Evolutionary conservation across 805 yeast species (phyloP), one percentile per base, ranked within the genome.

Genomic region (Saturnispora sanitii): DNA sequence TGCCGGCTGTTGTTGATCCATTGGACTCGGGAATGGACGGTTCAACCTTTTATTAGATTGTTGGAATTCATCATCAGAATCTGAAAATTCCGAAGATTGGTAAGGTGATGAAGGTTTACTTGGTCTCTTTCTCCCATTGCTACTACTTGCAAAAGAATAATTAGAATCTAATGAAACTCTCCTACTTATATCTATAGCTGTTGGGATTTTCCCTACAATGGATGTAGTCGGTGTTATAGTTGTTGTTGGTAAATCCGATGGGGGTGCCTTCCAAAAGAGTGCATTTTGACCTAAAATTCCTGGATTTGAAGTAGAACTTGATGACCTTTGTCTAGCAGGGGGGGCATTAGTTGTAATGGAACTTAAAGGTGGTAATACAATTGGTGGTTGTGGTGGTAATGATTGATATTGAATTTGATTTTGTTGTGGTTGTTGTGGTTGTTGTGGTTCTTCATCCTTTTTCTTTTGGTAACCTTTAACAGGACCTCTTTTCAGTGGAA

Each of bases 401-500:
- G 22, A 11, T 5, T 35, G 37, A 18, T 8, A 7, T 16, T 29
- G 32, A 13, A 11, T 15, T 15, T 29, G 18, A 16, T 5, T 12
- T 17, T 21, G 36, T 18, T 20, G 38, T 27, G 23, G 41, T 17
- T 41, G 41, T 15, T 19, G 20, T 18, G 33, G 26, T 4, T 12
- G 32, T 25, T 40, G 37, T 26, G 42, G 8, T 18, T 26, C 21
- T n/a, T 35, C 21, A 15, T 20, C 29, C 6, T 37, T 19, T 20
- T 38, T 33, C 36, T 53, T 57, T 2, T 51, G 49, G 36, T 74
- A 79, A 1, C 90, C 90, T 52, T 81, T 82, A 1, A 81, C 69
- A 0, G 94, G 94, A 0, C 94, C 94, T 49, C 94, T 62, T 50
- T 82, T 82, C 55, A 82, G 56, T 0, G 88, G 94, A 2, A 78